These are phyloP conservation scores for Penicillium daleae DNA, from an alignment of 495 filamentous ascomycete species.

Conservation along the genomic window DNA sequence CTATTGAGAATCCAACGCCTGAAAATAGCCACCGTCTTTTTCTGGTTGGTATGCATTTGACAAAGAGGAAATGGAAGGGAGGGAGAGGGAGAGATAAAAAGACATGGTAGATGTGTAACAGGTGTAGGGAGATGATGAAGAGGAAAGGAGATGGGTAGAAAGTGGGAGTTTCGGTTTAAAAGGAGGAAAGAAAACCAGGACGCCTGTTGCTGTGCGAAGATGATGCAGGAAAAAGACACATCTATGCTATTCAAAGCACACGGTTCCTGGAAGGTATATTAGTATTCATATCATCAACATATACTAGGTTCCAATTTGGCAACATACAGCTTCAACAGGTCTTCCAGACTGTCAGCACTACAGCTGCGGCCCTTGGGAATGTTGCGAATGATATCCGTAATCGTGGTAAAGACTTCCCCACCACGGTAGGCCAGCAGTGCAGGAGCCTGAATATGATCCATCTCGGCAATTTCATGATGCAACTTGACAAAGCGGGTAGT, in stretches of 20 bases:
- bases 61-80: neutral
- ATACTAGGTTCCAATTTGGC: neutral
- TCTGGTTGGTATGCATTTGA: conserved; percentile 6
- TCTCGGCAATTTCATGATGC: conserved; percentile 91
- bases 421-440: conserved; percentile 86
- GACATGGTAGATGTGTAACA: conserved; percentile 8
- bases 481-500: conserved; percentile 87
- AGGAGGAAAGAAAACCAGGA: conserved; percentile 5
- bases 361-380: conserved; percentile 70
- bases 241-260: conserved; percentile 31
- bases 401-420: conserved; percentile 87
- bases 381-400: conserved; percentile 84
- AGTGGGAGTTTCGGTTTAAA: neutral
- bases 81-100: conserved; percentile 7
- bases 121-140: conserved; percentile 2
- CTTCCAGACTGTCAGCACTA: conserved; percentile 62
- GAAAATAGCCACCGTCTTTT: conserved; percentile 8
- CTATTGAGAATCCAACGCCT: conserved; percentile 21
- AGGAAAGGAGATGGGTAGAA: neutral
- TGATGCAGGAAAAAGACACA: conserved; percentile 3
- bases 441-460: conserved; percentile 86
- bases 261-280: conserved; percentile 29
- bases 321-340: conserved; percentile 61
- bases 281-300: conserved; percentile 2
- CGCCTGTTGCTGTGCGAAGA: conserved; percentile 22